Evolutionary conservation across 352 stramenopile genomes (phyloP).

Genomic region (Globisporangium nunn): DNA sequence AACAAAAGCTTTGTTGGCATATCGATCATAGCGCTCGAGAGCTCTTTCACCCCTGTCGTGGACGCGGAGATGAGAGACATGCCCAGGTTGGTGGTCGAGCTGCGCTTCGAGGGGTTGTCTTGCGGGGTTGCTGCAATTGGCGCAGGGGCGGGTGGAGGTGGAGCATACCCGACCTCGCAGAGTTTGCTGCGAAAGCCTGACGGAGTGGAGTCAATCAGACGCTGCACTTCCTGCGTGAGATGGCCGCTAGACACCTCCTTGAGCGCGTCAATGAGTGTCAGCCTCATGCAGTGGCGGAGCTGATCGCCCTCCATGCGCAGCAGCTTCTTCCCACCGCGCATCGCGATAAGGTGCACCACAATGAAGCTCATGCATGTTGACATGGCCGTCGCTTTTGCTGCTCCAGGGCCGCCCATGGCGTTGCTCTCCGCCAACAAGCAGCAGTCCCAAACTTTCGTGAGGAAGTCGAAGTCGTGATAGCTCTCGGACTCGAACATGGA

Average conservation of each 20-base stretch:
- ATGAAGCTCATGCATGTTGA: slow-evolving; percentile 45
- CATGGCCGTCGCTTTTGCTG: slow-evolving; percentile 7
- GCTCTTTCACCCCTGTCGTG: slow-evolving; percentile 52
- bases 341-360: slow-evolving; percentile 31
- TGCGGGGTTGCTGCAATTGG: not conserved
- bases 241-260: slow-evolving; percentile 16
- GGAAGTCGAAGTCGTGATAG: slow-evolving; percentile 37
- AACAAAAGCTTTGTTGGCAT: slow-evolving; percentile 64
- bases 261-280: slow-evolving; percentile 48
- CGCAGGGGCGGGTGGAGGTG: not conserved
- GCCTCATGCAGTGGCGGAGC: slow-evolving; percentile 57
- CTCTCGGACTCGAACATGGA: slow-evolving; percentile 68
- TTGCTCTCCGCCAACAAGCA: slow-evolving; percentile 34
- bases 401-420: not conserved
- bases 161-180: slow-evolving; percentile 25
- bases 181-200: slow-evolving; percentile 52
- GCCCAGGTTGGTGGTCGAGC: slow-evolving; percentile 17
- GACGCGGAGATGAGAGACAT: slow-evolving; percentile 58
- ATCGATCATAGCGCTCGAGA: slow-evolving; percentile 61
- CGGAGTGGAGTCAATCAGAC: slow-evolving; percentile 58
- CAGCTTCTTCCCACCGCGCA: slow-evolving; percentile 45
- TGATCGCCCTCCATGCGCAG: slow-evolving; percentile 68
- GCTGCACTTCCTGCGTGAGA: slow-evolving; percentile 33
- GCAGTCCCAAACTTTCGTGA: slow-evolving; percentile 69
- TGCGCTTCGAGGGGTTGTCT: slow-evolving; percentile 5